phyloP scores from a whole-genome alignment of 2,329 filamentous ascomycete genomes.

The Calonectria hawksworthii region DNA sequence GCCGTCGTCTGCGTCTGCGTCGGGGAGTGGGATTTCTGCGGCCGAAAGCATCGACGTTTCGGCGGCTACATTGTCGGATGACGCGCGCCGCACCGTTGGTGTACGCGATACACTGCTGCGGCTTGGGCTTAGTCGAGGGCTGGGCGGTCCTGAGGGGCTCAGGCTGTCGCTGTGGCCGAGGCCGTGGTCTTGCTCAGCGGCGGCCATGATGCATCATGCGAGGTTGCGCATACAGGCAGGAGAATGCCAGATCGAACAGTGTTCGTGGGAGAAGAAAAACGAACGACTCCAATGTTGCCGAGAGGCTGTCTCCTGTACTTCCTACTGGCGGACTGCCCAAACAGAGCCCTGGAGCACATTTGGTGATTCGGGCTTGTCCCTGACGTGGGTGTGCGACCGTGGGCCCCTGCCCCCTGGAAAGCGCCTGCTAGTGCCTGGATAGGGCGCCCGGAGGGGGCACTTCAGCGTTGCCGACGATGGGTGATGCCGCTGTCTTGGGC shows the following conservation, averaged over 20 bases:
- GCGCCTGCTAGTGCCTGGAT: neutral
- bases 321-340: conserved; percentile 22
- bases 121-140: conserved; percentile 31
- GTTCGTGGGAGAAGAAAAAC: conserved; percentile 22
- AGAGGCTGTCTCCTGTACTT: conserved; percentile 10
- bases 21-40: neutral
- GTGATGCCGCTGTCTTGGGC: conserved; percentile 12
- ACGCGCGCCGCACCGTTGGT: conserved; percentile 45
- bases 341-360: conserved; percentile 11
- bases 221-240: conserved; percentile 16
- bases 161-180: conserved; percentile 33
- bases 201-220: conserved; percentile 54
- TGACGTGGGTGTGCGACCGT: neutral
- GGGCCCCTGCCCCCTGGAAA: neutral
- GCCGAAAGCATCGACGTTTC: conserved; percentile 37
- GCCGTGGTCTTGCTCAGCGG: conserved; percentile 48
- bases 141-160: conserved; percentile 10
- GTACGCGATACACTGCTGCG: conserved; percentile 41
- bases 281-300: conserved; percentile 33
- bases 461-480: conserved; percentile 8
- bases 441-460: conserved; percentile 5
- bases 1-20: conserved; percentile 16
- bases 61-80: conserved; percentile 29
- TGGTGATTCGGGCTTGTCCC: conserved; percentile 13
- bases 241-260: conserved; percentile 14